phyloP scores from a whole-genome alignment of 2,329 filamentous ascomycete genomes.

The Fusarium miscanthi region DNA sequence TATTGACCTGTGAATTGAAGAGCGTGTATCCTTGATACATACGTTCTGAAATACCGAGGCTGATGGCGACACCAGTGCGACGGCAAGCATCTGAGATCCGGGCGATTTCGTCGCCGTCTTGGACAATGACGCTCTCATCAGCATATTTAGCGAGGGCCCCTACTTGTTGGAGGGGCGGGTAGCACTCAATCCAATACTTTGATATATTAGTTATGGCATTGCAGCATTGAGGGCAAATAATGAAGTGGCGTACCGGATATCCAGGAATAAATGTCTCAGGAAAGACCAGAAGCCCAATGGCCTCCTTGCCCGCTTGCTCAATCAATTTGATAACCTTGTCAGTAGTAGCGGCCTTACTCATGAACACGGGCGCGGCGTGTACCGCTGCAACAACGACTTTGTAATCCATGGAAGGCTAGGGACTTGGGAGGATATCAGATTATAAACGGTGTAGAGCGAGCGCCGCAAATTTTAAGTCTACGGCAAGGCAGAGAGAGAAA shows the following conservation, averaged over 20 bases:
- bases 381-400: neutral
- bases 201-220: neutral
- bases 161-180: neutral
- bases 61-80: neutral
- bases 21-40: neutral
- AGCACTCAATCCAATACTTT: neutral
- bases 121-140: neutral
- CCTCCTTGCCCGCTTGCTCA: neutral
- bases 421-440: neutral
- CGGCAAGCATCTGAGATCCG: neutral
- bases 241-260: neutral
- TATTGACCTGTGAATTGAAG: neutral
- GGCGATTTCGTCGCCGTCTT: neutral
- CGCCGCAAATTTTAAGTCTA: neutral
- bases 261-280: neutral
- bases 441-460: neutral
- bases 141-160: neutral
- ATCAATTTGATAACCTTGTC: neutral
- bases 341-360: neutral
- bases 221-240: neutral
- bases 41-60: neutral
- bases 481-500: neutral
- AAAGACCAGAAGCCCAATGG: neutral
- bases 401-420: neutral
- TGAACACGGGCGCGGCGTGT: neutral